These are phyloP conservation scores for Terana coerulea DNA, from an alignment of 768 basidiomycete species.

Conservation along the genomic window DNA sequence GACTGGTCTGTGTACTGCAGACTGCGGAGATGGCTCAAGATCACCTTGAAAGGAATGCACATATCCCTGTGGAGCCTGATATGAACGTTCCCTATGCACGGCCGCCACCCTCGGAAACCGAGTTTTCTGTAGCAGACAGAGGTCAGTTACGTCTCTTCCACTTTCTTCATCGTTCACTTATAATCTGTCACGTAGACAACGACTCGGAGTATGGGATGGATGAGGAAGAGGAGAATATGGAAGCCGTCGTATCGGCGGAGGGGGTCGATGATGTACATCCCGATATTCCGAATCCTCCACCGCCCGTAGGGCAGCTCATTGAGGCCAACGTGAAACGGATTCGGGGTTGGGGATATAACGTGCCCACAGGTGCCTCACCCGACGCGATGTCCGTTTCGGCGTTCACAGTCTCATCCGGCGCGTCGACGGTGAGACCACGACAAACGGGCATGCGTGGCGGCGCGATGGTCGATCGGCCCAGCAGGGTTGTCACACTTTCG, in stretches of 20 bases:
- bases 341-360: background rate
- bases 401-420: slow-evolving; percentile 6
- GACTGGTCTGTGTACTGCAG: too few species aligned
- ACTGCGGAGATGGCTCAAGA: too few species aligned
- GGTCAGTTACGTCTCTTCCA: background rate
- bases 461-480: background rate
- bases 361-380: background rate
- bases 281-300: background rate
- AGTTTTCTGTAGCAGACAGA: too few species aligned
- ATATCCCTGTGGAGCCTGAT: too few species aligned
- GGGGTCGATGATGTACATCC: background rate
- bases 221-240: background rate
- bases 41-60: too few species aligned
- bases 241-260: background rate
- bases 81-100: too few species aligned
- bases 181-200: background rate
- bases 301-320: background rate
- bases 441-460: background rate
- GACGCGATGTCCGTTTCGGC: slow-evolving; percentile 1
- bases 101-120: too few species aligned
- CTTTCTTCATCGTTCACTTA: background rate
- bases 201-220: background rate
- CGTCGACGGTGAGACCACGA: background rate
- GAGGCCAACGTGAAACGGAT: too few species aligned
- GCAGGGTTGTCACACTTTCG: too few species aligned